Evolutionary conservation across 208 protist species (phyloP).

Genomic region (Leptomonas seymouri): DNA sequence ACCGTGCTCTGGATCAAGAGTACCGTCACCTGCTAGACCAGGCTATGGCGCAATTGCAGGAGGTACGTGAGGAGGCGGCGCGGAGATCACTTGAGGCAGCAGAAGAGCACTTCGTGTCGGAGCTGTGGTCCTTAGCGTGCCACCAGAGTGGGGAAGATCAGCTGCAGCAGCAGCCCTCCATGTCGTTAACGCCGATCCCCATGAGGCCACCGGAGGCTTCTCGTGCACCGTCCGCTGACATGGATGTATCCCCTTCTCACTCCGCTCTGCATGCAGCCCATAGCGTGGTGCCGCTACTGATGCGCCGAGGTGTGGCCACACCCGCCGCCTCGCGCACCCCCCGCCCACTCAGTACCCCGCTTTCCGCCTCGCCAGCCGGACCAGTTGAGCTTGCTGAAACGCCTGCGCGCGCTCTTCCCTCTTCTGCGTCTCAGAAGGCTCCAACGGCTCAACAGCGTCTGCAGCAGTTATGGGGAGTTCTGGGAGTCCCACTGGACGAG

Average conservation of each 20-base stretch:
- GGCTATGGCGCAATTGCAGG: slow-evolving; percentile 14
- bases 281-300: neutral
- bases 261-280: neutral
- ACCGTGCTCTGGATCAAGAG: slow-evolving; percentile 16
- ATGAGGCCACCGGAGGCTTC: no score
- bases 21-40: slow-evolving; percentile 22
- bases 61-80: slow-evolving; percentile 53
- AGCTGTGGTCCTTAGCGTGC: slow-evolving; percentile 13
- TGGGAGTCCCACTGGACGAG: slow-evolving; percentile 50
- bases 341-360: neutral
- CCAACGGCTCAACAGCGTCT: slow-evolving; percentile 21
- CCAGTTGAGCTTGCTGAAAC: neutral
- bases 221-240: neutral
- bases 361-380: slow-evolving; percentile 10
- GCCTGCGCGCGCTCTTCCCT: neutral
- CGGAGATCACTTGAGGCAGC: slow-evolving; percentile 47
- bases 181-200: no score
- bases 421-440: neutral
- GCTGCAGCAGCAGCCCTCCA: no score
- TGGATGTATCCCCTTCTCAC: neutral
- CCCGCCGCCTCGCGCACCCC: slow-evolving; percentile 10
- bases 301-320: neutral
- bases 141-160: neutral
- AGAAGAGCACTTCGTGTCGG: slow-evolving; percentile 45
- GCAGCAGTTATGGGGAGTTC: slow-evolving; percentile 59